Base-by-base conservation (phyloP, 1,139 yeast genomes). In the Dujonia santamariae region DNA sequence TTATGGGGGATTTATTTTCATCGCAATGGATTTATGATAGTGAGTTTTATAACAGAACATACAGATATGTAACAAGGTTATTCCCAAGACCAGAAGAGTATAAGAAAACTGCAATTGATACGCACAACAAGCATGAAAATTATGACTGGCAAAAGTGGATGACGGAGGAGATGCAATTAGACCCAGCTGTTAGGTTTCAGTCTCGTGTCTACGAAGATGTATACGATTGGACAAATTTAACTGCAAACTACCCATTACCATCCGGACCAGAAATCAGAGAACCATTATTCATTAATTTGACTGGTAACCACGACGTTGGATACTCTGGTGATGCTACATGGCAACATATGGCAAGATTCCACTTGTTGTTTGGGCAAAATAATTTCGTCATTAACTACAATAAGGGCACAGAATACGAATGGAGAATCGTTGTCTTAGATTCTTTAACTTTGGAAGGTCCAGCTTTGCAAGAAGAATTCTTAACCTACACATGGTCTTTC, bases 291-390 rank as follows among this genome's bases (percentile, higher is more conserved):
- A 72, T 87, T 39, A 90, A 92, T 52, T 66, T 92, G 28, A 82
- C 96, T 0, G 98, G 98, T 2, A 94, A 92, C 54, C 98, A 92
- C 54, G 98, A 92, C 55, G 80, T 92, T 38, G 98, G 98, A 0
- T 92, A 92, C 54, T 79, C 87, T 36, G 97, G 97, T 0, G 98
- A 94, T 59, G 87, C 95, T 31, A 87, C 96, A 0, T 79, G 82
- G 68, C 96, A 86, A 51, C 95, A 95, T 48, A 76, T 88, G 78
- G 77, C 86, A 1, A 68, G 98, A 42, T 94, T 78, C 62, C 73
- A 71, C 36, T 61, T 63, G 19, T 63, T 82, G 21, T 90, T 85
- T 59, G 98, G 98, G 13, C 77, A 80, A 47, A 86, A 87, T 49
- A 92, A 90, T 59, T 90, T 70, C 53, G 86, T 85, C 56, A 75